Evolutionary conservation across 345 rosid genomes (phyloP).

Genomic region (Syzygium aqueum): DNA sequence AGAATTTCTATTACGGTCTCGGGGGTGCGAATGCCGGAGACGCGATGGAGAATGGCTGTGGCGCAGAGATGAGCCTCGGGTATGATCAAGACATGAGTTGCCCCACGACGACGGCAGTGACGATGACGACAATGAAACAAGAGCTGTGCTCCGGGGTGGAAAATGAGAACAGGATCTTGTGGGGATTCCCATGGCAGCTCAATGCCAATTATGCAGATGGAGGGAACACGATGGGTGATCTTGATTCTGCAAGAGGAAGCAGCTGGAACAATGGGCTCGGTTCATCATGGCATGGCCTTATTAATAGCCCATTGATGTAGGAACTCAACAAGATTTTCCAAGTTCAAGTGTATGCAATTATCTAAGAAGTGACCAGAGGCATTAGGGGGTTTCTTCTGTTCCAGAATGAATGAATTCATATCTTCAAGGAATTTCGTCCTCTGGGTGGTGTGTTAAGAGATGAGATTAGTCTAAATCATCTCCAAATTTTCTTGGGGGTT

Average conservation of each 20-base stretch:
- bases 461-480: slow-evolving; percentile 3
- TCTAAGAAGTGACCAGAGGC: neutral
- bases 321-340: neutral
- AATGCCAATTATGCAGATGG: slow-evolving; percentile 23
- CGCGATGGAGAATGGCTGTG: slow-evolving; percentile 9
- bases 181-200: slow-evolving; percentile 77
- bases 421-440: neutral
- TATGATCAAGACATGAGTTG: slow-evolving; percentile 20
- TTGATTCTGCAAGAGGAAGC: neutral
- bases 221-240: slow-evolving; percentile 2
- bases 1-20: slow-evolving; percentile 33
- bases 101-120: slow-evolving; percentile 1
- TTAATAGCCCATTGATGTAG: slow-evolving; percentile 5
- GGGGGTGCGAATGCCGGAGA: slow-evolving; percentile 25
- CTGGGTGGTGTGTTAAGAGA: neutral
- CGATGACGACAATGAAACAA: slow-evolving; percentile 47
- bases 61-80: slow-evolving; percentile 22
- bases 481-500: slow-evolving; percentile 31
- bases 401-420: neutral
- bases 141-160: slow-evolving; percentile 33
- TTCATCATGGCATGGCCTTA: slow-evolving; percentile 2
- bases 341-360: neutral
- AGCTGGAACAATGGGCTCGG: neutral
- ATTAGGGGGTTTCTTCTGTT: neutral
- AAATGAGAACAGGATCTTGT: slow-evolving; percentile 34